Percentiles rank a stretch among this genome's conserved stretches.
Conservation (phyloP, 116 monocot species). For the Cymodocea nodosa region DNA sequence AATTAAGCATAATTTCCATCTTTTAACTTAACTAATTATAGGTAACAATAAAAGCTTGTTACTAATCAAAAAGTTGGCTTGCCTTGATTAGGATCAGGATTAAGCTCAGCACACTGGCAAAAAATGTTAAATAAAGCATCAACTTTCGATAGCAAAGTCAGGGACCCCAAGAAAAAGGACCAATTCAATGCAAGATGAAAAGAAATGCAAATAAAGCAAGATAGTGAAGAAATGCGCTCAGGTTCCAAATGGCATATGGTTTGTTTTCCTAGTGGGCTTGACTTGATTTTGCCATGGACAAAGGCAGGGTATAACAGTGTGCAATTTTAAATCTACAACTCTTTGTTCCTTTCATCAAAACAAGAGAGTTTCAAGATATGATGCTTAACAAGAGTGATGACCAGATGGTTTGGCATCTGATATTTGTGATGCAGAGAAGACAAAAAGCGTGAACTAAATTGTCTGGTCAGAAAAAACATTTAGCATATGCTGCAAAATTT, state of each 20-base stretch:
- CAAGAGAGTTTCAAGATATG: no score
- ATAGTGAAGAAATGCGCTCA: background rate
- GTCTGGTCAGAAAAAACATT: no score
- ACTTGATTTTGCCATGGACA: background rate
- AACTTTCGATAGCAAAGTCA: slow-evolving; percentile 36
- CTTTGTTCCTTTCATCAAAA: no score
- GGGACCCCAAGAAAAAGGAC: slow-evolving; percentile 12
- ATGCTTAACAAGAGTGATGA: no score
- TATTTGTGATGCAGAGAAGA: no score
- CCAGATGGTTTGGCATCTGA: no score
- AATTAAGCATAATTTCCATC: background rate
- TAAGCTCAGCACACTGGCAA: slow-evolving; percentile 68
- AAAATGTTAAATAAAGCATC: slow-evolving; percentile 60
- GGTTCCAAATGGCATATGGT: background rate
- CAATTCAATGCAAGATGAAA: background rate
- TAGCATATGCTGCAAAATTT: no score
- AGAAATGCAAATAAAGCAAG: background rate
- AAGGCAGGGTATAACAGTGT: no score
- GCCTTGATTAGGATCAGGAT: slow-evolving; percentile 71
- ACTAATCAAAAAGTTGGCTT: background rate
- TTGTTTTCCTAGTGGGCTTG: background rate
- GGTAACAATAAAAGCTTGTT: background rate
- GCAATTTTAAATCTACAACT: no score
- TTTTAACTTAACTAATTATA: background rate
- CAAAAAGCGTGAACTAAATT: no score